A percentile compares a stretch with the other conserved stretches of the same genome.
phyloP scores from a whole-genome alignment of 495 filamentous ascomycete species.

The Aspergillus ellipticus region DNA sequence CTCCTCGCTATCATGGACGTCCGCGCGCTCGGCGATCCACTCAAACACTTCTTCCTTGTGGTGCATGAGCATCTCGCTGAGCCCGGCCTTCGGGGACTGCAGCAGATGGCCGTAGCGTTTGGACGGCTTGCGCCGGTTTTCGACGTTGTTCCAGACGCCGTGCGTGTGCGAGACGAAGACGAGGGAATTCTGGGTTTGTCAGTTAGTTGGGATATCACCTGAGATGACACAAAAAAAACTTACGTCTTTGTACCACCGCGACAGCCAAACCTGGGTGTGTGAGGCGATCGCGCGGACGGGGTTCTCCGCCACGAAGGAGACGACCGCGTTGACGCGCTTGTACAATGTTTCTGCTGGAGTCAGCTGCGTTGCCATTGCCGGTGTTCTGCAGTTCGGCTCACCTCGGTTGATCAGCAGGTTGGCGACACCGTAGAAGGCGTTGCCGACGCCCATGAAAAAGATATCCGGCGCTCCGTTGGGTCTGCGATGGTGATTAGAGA shows the following conservation, averaged over 20 bases:
- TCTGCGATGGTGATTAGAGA: conserved; percentile 27
- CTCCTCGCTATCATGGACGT: conserved; percentile 25
- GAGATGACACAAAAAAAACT: conserved; percentile 12
- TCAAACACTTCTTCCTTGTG: conserved; percentile 55
- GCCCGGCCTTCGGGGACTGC: conserved; percentile 46
- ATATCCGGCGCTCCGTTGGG: conserved; percentile 64
- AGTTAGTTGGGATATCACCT: neutral
- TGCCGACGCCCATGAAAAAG: conserved; percentile 80
- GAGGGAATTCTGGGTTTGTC: conserved; percentile 49
- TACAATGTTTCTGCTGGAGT: conserved; percentile 41
- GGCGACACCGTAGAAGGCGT: conserved; percentile 65
- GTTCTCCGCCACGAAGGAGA: conserved; percentile 49
- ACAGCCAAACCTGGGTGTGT: conserved; percentile 58
- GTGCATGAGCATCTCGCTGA: conserved; percentile 61
- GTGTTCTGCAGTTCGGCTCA: too few species aligned
- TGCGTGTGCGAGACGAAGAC: conserved; percentile 72
- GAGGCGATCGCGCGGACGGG: conserved; percentile 59
- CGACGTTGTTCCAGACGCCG: conserved; percentile 60
- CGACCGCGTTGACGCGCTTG: conserved; percentile 53
- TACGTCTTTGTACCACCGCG: conserved; percentile 66
- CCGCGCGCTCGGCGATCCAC: conserved; percentile 50
- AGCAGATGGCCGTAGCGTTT: conserved; percentile 67
- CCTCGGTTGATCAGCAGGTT: conserved; percentile 66
- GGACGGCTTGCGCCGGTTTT: conserved; percentile 53
- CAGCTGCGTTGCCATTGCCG: too few species aligned